A percentile compares a stretch with the other conserved stretches of the same genome.
These are phyloP conservation scores for Blastocystis sp. DNA, from an alignment of 352 stramenopile species.

Conservation along the genomic window DNA sequence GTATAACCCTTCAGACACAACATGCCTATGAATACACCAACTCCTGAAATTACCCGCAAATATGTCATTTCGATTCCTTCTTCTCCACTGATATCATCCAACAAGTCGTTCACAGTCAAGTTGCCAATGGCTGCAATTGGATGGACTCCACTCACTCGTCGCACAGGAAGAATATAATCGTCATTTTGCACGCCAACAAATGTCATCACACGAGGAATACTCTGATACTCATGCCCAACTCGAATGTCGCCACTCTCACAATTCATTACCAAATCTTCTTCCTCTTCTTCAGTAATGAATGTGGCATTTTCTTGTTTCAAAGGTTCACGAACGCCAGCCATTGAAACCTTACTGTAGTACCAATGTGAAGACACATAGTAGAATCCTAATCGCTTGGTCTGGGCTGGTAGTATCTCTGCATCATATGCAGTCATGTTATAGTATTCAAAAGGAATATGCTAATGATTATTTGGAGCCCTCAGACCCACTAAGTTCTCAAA, in stretches of 20 bases:
- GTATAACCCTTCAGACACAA: background rate
- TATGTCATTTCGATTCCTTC: background rate
- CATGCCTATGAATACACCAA: background rate
- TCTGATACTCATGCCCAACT: background rate
- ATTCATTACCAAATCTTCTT: background rate
- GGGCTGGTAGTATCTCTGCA: background rate
- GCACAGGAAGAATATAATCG: background rate
- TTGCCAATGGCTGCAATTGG: conserved; percentile 25
- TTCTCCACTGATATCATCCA: background rate
- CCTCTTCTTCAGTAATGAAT: background rate
- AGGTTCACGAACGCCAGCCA: background rate
- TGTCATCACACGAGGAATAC: conserved; percentile 7
- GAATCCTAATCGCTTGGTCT: conserved; percentile 9
- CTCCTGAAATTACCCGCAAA: background rate
- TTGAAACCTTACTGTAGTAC: conserved; percentile 12
- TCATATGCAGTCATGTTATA: background rate
- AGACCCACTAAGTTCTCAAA: background rate
- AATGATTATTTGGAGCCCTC: no score
- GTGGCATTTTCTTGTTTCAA: conserved; percentile 5
- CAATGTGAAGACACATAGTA: conserved; percentile 49
- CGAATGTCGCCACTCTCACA: conserved; percentile 38
- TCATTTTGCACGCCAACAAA: conserved; percentile 50
- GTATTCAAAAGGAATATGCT: background rate
- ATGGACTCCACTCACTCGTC: background rate
- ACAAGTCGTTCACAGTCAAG: background rate